These are phyloP conservation scores for Sisymbrium irio DNA, from an alignment of 345 rosid species.

Conservation along the genomic window DNA sequence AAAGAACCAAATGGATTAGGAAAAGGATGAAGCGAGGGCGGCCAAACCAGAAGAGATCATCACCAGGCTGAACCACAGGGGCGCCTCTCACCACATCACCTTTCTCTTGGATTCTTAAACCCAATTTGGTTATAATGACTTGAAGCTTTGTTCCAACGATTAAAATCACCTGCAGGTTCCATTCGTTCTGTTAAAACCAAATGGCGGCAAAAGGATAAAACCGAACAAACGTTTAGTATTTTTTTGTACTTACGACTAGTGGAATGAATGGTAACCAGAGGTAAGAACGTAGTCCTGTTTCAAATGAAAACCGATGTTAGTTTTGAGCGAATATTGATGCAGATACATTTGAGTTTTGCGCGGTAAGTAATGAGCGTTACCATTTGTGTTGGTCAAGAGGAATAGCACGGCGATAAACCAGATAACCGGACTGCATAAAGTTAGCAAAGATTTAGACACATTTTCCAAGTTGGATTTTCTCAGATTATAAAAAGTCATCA, in stretches of 20 bases:
- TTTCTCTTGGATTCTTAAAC: slow-evolving; percentile 70
- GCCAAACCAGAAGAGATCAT: slow-evolving; percentile 95
- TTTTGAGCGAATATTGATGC: background rate
- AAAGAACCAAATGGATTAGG: slow-evolving; percentile 77
- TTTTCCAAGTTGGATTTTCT: background rate
- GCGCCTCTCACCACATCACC: slow-evolving; percentile 93
- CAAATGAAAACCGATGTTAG: background rate
- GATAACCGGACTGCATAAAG: slow-evolving; percentile 61
- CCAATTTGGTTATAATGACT: slow-evolving; percentile 80
- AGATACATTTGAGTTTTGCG: background rate
- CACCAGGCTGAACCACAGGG: slow-evolving; percentile 84
- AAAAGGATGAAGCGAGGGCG: slow-evolving; percentile 70
- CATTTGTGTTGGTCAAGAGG: slow-evolving; percentile 68
- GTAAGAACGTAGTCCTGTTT: slow-evolving; percentile 56
- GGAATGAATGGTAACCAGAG: slow-evolving; percentile 87
- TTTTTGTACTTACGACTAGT: slow-evolving; percentile 48
- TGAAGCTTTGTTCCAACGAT: slow-evolving; percentile 79
- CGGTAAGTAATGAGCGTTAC: slow-evolving; percentile 39
- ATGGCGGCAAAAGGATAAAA: background rate
- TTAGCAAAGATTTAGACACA: background rate
- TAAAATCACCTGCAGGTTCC: slow-evolving; percentile 53
- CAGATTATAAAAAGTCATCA: background rate
- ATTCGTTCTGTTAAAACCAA: background rate
- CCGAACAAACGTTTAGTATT: background rate
- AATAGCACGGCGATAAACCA: slow-evolving; percentile 61